Evolutionary conservation across 352 stramenopile species (phyloP).

Genomic region (Phytophthora multivora): DNA sequence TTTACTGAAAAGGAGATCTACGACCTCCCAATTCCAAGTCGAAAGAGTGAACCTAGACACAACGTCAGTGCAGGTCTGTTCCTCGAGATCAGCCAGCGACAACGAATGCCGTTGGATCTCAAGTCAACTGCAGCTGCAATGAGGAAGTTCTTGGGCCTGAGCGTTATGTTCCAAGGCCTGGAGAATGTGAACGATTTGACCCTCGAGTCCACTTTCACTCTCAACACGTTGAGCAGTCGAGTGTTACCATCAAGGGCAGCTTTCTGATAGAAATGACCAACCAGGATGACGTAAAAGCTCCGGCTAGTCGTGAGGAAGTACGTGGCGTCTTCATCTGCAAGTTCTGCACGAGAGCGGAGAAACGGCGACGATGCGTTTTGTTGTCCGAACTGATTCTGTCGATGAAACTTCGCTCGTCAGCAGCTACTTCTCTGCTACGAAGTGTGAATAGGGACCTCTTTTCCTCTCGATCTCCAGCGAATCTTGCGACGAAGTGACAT

Average conservation of each 20-base stretch:
- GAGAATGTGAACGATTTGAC: not conserved
- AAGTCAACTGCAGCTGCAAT: constrained; percentile 8
- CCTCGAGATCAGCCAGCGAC: constrained; percentile 32
- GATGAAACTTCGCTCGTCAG: constrained; percentile 3
- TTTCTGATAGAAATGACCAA: not conserved
- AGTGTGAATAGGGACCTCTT: not conserved
- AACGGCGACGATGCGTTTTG: constrained; percentile 12
- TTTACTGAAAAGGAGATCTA: constrained; percentile 20
- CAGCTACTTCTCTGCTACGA: constrained; percentile 27
- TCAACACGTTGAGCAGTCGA: constrained; percentile 12
- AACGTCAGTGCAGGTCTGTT: constrained; percentile 26
- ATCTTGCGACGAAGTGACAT: constrained; percentile 22
- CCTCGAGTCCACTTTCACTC: not conserved
- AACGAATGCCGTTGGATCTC: constrained; percentile 27
- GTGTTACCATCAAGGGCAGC: constrained; percentile 11
- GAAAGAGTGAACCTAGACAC: constrained; percentile 11
- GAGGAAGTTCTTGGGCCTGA: constrained; percentile 7
- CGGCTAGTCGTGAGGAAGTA: constrained; percentile 23
- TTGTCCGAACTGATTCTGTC: constrained; percentile 1
- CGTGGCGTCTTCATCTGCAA: constrained; percentile 32
- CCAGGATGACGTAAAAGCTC: not conserved
- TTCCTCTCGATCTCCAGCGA: not conserved
- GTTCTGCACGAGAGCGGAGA: not conserved
- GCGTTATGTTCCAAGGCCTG: not conserved
- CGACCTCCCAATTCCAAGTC: constrained; percentile 26